Evolutionary conservation across 129 eudicot genomes (phyloP), one percentile per base, ranked within the genome.

Genomic region (Deinandra increscens): DNA sequence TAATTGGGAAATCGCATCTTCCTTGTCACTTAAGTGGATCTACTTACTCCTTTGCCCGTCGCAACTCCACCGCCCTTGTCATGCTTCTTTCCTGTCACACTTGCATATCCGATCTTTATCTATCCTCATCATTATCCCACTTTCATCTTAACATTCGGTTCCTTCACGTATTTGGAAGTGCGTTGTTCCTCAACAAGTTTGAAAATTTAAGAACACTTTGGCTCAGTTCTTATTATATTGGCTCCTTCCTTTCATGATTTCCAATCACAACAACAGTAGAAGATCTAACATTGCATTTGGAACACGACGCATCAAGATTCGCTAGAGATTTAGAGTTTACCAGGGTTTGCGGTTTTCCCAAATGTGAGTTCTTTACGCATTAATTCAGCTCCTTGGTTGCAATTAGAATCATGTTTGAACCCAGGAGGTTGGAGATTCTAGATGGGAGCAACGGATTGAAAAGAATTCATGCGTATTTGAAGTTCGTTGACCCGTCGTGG

Each of bases 361-460:
- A 84, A 76, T 18, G 55, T 79, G 44, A 76, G 46, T 61, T 75
- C 81, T 60, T 78, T 86, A 2, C 45, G 69, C 12, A 33, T 72
- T 4, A 72, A 60, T 2, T 60, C 69, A 36, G 22, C 60, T n/a
- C 75, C 45, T 9, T 87, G 93, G 93, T 84, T 80, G 10, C 84
- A 81, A 60, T 55, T 83, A 11, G 86, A 78, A 70, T 43, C 69
- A 10, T 79, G 70, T 62, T 68, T 72, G 56, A 43, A 53, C 3
- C 68, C 66, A 0, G 73, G 54, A 43, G 75, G 71, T 36, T 72
- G 60, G 84, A 80, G 70, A 68, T 54, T 22, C 66, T 70, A 58
- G 53, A 63, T 38, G 73, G 64, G 54, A 78, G 74, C 69, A 81
- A 53, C 41, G 89, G 78, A 29, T 73, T 81, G 66, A 87, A 84